Percentiles rank a stretch among this genome's conserved stretches.
These are phyloP conservation scores for Fusarium poae DNA, from an alignment of 2,329 filamentous ascomycete species.

Conservation along the genomic window DNA sequence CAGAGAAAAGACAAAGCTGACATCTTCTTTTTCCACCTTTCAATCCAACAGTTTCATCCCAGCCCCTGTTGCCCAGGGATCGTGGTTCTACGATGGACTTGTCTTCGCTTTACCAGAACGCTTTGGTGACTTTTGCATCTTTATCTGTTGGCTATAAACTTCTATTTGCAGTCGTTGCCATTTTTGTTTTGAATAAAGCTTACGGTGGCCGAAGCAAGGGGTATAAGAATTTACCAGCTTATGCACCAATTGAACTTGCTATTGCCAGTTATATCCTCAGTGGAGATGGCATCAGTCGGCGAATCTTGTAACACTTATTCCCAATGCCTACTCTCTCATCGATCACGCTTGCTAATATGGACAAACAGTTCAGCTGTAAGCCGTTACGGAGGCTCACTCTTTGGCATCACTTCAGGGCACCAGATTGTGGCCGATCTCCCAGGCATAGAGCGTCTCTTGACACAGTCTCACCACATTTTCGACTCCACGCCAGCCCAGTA, in stretches of 20 bases:
- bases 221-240: conserved; percentile 11
- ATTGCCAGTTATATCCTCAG: conserved; percentile 28
- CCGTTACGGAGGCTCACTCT: conserved; percentile 36
- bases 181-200: neutral
- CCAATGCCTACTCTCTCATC: too few species aligned
- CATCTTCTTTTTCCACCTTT: neutral
- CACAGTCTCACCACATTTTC: conserved; percentile 32
- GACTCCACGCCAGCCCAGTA: conserved; percentile 23
- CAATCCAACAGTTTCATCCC: neutral
- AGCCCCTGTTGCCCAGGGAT: neutral
- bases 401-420: conserved; percentile 38
- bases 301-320: conserved; percentile 23
- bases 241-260: conserved; percentile 29
- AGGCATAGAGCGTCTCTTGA: conserved; percentile 32
- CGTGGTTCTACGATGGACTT: neutral
- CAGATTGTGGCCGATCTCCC: conserved; percentile 35
- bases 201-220: neutral
- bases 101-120: neutral
- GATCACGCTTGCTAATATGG: neutral
- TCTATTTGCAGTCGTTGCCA: neutral
- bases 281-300: conserved; percentile 22
- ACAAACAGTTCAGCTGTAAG: conserved; percentile 16
- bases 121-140: neutral
- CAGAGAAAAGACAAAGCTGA: neutral
- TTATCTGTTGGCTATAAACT: neutral